These are phyloP conservation scores for Circinella umbellata DNA, from an alignment of 371 early-diverging fungal genomes.

Conservation along the genomic window DNA sequence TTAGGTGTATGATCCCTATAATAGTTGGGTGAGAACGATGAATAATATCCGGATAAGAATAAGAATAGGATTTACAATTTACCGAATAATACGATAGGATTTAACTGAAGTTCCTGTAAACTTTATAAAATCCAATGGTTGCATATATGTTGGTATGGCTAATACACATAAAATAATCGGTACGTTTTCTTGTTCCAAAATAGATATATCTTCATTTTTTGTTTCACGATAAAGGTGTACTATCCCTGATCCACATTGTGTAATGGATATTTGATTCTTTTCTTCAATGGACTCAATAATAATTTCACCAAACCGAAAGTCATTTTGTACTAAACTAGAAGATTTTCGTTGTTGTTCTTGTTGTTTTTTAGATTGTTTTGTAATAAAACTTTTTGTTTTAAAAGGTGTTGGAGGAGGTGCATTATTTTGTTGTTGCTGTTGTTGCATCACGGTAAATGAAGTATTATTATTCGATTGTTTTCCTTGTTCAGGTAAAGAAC, in stretches of 20 bases:
- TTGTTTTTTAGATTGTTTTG: neutral
- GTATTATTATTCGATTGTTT: neutral
- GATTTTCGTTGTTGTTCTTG: neutral
- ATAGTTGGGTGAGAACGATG: neutral
- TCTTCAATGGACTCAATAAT: neutral
- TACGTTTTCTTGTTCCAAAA: slow-evolving; percentile 22
- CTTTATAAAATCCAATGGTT: slow-evolving; percentile 81
- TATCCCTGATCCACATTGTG: slow-evolving; percentile 53
- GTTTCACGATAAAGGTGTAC: slow-evolving; percentile 72
- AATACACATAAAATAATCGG: slow-evolving; percentile 72
- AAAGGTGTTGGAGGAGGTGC: slow-evolving; percentile 7
- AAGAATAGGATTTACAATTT: too few species aligned
- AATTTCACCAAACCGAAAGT: slow-evolving; percentile 1
- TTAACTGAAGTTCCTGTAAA: slow-evolving; percentile 63
- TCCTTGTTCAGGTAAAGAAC: neutral
- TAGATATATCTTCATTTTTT: slow-evolving; percentile 35
- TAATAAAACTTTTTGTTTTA: neutral
- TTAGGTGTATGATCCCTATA: slow-evolving; percentile 78
- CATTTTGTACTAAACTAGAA: neutral
- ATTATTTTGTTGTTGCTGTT: neutral
- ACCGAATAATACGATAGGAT: slow-evolving; percentile 76
- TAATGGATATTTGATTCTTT: neutral
- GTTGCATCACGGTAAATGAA: neutral
- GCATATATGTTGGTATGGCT: slow-evolving; percentile 88
- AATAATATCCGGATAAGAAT: too few species aligned